These are phyloP conservation scores for Sporisorium exsertum DNA, from an alignment of 1,284 basidiomycete species.

Conservation along the genomic window DNA sequence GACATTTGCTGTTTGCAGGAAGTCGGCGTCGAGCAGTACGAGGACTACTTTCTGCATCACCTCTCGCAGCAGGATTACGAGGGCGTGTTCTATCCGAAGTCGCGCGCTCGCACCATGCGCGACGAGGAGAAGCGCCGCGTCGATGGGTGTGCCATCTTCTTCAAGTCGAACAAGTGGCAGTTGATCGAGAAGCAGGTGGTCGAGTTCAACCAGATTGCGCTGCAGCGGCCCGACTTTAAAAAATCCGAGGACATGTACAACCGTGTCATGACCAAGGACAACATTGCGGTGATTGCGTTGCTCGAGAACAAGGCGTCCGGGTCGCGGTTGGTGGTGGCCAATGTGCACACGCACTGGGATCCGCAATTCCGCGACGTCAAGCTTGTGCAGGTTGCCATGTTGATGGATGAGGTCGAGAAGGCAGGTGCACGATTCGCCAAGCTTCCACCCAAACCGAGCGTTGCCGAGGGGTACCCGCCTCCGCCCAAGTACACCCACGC, in stretches of 20 bases:
- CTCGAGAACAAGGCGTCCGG: slow-evolving; percentile 89
- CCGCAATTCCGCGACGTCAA: slow-evolving; percentile 95
- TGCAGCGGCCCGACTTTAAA: slow-evolving; percentile 94
- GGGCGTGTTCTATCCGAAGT: slow-evolving; percentile 93
- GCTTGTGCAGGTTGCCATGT: slow-evolving; percentile 90
- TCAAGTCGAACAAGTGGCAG: slow-evolving; percentile 85
- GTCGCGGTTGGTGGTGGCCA: slow-evolving; percentile 87
- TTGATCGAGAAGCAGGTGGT: slow-evolving; percentile 94
- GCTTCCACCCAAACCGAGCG: slow-evolving; percentile 77
- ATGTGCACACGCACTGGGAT: slow-evolving; percentile 95
- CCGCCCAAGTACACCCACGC: slow-evolving; percentile 81
- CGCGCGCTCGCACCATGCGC: slow-evolving; percentile 91
- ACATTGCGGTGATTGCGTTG: slow-evolving; percentile 88
- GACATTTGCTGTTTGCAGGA: slow-evolving; percentile 94
- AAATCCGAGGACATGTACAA: slow-evolving; percentile 99
- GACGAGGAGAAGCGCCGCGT: slow-evolving; percentile 86
- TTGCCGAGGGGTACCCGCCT: slow-evolving; percentile 68
- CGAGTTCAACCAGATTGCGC: slow-evolving; percentile 92
- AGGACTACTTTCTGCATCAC: slow-evolving; percentile 88
- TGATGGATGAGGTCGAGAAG: slow-evolving; percentile 93
- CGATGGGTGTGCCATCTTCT: slow-evolving; percentile 97
- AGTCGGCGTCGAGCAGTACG: slow-evolving; percentile 91
- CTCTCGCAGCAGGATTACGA: slow-evolving; percentile 85
- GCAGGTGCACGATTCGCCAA: slow-evolving; percentile 85
- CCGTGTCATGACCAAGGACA: slow-evolving; percentile 93